Percentiles rank a stretch among this genome's conserved stretches.
These are phyloP conservation scores for Orbilia ellipsospora DNA, from an alignment of 2,329 filamentous ascomycete species.

Conservation along the genomic window DNA sequence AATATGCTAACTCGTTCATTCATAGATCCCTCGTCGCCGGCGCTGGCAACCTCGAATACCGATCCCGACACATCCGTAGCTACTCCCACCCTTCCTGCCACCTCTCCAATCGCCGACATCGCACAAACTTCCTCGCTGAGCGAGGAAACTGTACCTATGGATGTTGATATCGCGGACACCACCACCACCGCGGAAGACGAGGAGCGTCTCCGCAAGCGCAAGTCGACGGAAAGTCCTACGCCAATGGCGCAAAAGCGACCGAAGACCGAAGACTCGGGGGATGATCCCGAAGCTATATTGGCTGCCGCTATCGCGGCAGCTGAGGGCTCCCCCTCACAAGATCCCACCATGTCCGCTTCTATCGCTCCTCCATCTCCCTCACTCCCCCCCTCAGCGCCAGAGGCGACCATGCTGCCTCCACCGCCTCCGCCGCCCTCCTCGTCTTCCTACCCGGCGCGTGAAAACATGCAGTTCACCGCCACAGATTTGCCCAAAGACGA, in stretches of 20 bases:
- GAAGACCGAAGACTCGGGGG: background rate
- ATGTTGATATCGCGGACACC: background rate
- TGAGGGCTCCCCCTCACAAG: background rate
- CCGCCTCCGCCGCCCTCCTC: background rate
- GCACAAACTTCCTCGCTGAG: background rate
- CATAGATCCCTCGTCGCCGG: constrained; percentile 12
- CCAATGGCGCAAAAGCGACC: background rate
- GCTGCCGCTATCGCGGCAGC: background rate
- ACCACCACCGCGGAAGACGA: too few relatives aligned
- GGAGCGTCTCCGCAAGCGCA: too few relatives aligned
- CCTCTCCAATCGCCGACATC: background rate
- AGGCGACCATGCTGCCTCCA: constrained; percentile 5
- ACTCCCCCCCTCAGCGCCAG: too few relatives aligned
- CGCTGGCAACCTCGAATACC: background rate
- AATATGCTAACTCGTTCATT: background rate
- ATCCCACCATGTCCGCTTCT: background rate
- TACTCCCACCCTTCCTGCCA: background rate
- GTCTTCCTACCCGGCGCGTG: constrained; percentile 1
- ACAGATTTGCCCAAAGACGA: constrained; percentile 45
- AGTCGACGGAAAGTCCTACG: too few relatives aligned
- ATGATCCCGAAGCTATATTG: too few relatives aligned
- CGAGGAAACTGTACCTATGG: constrained; percentile 5
- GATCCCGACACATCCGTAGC: constrained; percentile 5
- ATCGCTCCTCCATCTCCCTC: constrained; percentile 9
- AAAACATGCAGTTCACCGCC: constrained; percentile 46